phyloP scores from a whole-genome alignment of 2,329 filamentous ascomycete species.

The Fusarium newnesense region DNA sequence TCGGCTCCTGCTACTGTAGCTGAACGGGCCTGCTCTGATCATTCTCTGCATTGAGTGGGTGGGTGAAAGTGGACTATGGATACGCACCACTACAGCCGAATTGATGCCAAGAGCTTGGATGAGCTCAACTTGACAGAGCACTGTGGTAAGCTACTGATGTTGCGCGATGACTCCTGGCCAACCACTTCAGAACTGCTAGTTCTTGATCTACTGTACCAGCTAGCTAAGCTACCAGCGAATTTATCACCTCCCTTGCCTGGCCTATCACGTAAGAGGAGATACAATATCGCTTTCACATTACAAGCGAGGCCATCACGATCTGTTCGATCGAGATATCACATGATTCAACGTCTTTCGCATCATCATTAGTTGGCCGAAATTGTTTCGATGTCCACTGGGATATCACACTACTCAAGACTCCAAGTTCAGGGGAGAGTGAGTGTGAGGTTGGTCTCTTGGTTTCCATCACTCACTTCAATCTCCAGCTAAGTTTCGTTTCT shows the following conservation, averaged over 20 bases:
- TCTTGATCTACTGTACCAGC: slow-evolving; percentile 18
- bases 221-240: slow-evolving; percentile 12
- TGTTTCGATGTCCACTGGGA: not conserved
- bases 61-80: not conserved
- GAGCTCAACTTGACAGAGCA: not conserved
- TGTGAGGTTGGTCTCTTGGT: not conserved
- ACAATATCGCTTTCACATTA: not conserved
- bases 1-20: slow-evolving; percentile 11
- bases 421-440: not conserved
- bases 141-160: slow-evolving; percentile 6
- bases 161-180: not conserved
- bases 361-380: not conserved
- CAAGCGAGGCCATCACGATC: slow-evolving; percentile 10
- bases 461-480: not conserved
- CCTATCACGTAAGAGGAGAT: slow-evolving; percentile 8
- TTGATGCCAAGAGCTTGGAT: not conserved
- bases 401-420: not conserved
- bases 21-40: not conserved
- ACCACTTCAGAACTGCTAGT: slow-evolving; percentile 4
- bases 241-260: not conserved
- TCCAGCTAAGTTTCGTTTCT: not conserved
- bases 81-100: not conserved
- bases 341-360: not conserved
- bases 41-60: not conserved
- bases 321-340: slow-evolving; percentile 8